Conservation (phyloP, 2,329 filamentous ascomycete genomes). For the Grosmannia clavigera region DNA sequence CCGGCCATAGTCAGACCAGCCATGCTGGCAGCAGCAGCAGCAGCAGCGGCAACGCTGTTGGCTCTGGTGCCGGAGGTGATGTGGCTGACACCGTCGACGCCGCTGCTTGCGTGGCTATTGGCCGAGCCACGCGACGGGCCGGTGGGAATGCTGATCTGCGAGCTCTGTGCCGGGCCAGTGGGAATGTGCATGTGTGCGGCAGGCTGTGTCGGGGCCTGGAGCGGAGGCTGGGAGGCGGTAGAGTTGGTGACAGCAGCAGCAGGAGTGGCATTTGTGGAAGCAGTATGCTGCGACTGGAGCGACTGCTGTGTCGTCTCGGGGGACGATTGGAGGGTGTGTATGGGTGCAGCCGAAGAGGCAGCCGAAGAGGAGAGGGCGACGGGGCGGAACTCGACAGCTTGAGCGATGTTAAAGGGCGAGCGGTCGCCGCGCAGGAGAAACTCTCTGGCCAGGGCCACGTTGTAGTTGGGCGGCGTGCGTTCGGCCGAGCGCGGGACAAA, state of each 20-base stretch:
- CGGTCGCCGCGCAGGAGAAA: constrained; percentile 10
- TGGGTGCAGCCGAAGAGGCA: background rate
- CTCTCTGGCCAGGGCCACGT: constrained; percentile 6
- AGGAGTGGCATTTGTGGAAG: background rate
- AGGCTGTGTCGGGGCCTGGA: background rate
- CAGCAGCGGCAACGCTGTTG: background rate
- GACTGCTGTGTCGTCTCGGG: constrained; percentile 4
- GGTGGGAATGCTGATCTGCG: constrained; percentile 7
- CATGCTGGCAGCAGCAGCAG: background rate
- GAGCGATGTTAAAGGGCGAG: constrained; percentile 13
- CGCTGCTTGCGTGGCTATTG: background rate
- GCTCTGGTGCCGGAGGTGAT: background rate
- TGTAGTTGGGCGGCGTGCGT: constrained; percentile 5
- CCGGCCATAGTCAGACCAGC: constrained; percentile 14
- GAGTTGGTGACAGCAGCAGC: background rate
- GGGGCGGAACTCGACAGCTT: constrained; percentile 11
- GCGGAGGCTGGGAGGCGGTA: background rate
- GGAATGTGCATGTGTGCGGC: background rate
- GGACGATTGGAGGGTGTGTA: background rate
- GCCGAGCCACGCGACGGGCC: constrained; percentile 6
- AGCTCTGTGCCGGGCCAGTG: constrained; percentile 6
- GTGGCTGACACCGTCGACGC: background rate
- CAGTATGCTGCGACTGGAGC: background rate
- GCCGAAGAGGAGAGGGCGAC: background rate
- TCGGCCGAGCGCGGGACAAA: constrained; percentile 10